Evolutionary conservation across 371 early-diverging fungal species (phyloP), one percentile per base, ranked within the genome.

Genomic region (Umbelopsis sp.): DNA sequence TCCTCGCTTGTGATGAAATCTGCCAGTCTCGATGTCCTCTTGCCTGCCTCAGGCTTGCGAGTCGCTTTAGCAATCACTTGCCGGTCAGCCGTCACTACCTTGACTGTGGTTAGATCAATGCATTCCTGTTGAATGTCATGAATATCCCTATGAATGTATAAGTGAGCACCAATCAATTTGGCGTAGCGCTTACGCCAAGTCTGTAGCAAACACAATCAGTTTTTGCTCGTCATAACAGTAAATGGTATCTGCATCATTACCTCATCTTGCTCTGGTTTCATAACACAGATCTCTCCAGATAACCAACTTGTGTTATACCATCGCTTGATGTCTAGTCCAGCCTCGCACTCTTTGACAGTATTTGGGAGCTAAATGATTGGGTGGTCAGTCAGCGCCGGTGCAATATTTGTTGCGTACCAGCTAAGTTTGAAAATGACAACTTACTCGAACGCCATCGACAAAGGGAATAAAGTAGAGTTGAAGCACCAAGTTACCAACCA

Each of bases 321-420:
- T 35, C 57, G 57, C 57, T 57, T 57, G 29, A 57, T 57, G 57
- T 57, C 57, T 35, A 57, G 57, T 57, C 57, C 57, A 35, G 57
- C 57, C n/a, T 57, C 57, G 12, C 57, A 57, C 29, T 57, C 57
- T 35, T 57, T 57, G 18, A 57, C 57, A 57, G 57, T 57, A 57
- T 57, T 57, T 57, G 57, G 57, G 35, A 57, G 57, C 57, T 57
- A 57, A 12, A 35, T 35, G 11, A 35, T 4, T 18, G 7, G 18
- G 6, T 14, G 32, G 9, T 37, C 10, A 41, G 12, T 7, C 12
- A 41, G 41, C 41, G 22, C 22, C 22, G 22, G 22, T 22, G 22
- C 22, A 22, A 22, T 22, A 22, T 22, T 22, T 22, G 22, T 10
- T 38, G 4, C 0, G 10, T 38, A 41, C 41, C 12, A 3, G 41